These are phyloP conservation scores for Rutstroemia sp. DNA, from an alignment of 2,329 filamentous ascomycete species.

Conservation along the genomic window DNA sequence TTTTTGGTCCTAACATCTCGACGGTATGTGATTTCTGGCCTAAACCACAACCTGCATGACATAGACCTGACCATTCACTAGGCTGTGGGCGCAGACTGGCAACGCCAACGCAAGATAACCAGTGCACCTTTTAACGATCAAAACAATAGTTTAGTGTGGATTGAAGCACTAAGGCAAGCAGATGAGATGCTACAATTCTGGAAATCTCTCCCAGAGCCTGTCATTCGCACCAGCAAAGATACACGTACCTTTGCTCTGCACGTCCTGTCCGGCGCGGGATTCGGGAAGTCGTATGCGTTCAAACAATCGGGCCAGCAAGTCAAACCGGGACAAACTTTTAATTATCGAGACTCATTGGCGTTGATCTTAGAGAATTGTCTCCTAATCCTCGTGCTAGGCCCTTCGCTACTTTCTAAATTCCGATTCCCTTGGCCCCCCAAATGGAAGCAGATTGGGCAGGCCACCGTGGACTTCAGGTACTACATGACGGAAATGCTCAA, in stretches of 20 bases:
- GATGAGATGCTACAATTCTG: constrained; percentile 1
- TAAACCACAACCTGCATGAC: not conserved
- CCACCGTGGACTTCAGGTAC: not conserved
- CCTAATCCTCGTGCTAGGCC: not conserved
- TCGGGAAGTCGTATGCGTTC: constrained; percentile 3
- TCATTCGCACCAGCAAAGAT: not conserved
- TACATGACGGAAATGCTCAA: not conserved
- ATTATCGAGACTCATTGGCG: not conserved
- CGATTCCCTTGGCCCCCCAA: not conserved
- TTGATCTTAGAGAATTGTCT: not conserved
- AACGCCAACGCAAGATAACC: not conserved
- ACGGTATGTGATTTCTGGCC: not conserved
- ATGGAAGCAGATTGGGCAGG: not conserved
- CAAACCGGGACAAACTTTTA: not conserved
- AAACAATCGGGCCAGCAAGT: not conserved
- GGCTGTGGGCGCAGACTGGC: not conserved
- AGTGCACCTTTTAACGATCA: not conserved
- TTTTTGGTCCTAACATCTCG: not conserved
- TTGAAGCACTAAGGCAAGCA: not conserved
- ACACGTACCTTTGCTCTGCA: not conserved
- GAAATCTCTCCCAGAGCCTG: not conserved
- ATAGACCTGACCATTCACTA: not conserved
- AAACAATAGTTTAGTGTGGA: not conserved
- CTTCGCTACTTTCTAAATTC: not conserved
- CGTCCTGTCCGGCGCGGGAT: not conserved